phyloP scores from a whole-genome alignment of 2,329 filamentous ascomycete species.

The Fusarium chlamydosporum region DNA sequence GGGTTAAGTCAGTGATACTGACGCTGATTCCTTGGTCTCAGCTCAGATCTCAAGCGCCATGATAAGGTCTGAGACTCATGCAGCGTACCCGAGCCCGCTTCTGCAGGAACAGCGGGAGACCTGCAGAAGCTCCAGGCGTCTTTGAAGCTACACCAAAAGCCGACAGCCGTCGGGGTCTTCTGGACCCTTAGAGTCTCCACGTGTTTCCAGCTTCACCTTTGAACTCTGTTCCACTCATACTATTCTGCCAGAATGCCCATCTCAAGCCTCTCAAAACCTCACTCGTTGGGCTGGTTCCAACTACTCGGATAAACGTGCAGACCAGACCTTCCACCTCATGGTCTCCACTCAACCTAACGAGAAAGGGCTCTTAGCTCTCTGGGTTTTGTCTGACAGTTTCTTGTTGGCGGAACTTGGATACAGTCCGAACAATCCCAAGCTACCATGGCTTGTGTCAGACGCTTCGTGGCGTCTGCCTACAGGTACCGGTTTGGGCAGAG shows the following conservation, averaged over 20 bases:
- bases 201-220: slow-evolving; percentile 25
- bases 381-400: slow-evolving; percentile 20
- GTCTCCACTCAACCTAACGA: slow-evolving; percentile 7
- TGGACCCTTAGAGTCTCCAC: slow-evolving; percentile 36
- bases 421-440: slow-evolving; percentile 1
- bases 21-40: slow-evolving; percentile 10
- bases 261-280: slow-evolving; percentile 12
- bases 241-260: slow-evolving; percentile 14
- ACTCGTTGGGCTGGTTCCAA: slow-evolving; percentile 7
- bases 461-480: slow-evolving; percentile 42
- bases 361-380: slow-evolving; percentile 3
- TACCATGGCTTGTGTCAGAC: slow-evolving; percentile 12
- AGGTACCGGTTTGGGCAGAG: slow-evolving; percentile 21
- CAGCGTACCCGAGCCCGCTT: slow-evolving; percentile 27
- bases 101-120: slow-evolving; percentile 32
- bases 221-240: slow-evolving; percentile 4
- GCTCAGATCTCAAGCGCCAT: neutral
- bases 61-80: neutral
- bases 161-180: slow-evolving; percentile 32
- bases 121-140: slow-evolving; percentile 22
- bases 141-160: slow-evolving; percentile 17
- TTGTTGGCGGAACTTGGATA: slow-evolving; percentile 2
- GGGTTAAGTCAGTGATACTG: neutral
- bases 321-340: slow-evolving; percentile 5
- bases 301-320: neutral